Base-by-base conservation (phyloP, 768 basidiomycete species). In the Termitomyces bulborhizus region DNA sequence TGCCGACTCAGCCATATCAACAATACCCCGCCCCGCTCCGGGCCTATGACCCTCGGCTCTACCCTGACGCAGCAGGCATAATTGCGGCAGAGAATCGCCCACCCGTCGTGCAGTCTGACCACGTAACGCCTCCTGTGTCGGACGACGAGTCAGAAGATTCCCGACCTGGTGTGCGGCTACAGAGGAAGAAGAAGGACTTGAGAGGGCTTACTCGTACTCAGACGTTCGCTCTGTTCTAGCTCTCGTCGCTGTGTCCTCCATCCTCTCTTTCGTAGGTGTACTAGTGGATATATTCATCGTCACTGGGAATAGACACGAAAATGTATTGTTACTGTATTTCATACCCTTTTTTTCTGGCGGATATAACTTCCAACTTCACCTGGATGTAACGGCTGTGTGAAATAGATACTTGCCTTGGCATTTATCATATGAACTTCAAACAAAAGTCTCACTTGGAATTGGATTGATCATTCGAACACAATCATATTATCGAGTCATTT, bases 11-110 rank as follows among this genome's bases (percentile, higher is more conserved):
- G 31, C 46, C 54, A 16, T 29, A 55, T n/a, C 41, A 70, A 57
- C 73, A 73, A 57, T 73, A 70, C 59, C 72, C 73, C 27, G 72
- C 71, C 0, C 72, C 71, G 1, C 46, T 71, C 11, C 66, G 68
- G 13, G 56, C 68, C 4, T 74, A 75, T 45, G 65, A 74, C 37
- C 73, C 71, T 0, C 46, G 59, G 13, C 13, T 72, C 7, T 73
- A 74, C 66, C 73, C 73, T 0, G 69, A 74, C 27, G 73, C 71
- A 0, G 68, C 67, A 29, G 58, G 56, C 13, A 62, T 68, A 4
- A 73, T 71, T 29, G 60, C 62, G 44, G 58, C 62, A 2, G 65
- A 65, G 41, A 57, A 55, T 24, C 60, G 59, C n/a, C 58, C 61
- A 12, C 60, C 63, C 37, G 44, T 56, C 7, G 44, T 59, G 18